A percentile compares a stretch with the other conserved stretches of the same genome.
These are phyloP conservation scores for Malus sieversii DNA, from an alignment of 306 rosid species.

Conservation along the genomic window DNA sequence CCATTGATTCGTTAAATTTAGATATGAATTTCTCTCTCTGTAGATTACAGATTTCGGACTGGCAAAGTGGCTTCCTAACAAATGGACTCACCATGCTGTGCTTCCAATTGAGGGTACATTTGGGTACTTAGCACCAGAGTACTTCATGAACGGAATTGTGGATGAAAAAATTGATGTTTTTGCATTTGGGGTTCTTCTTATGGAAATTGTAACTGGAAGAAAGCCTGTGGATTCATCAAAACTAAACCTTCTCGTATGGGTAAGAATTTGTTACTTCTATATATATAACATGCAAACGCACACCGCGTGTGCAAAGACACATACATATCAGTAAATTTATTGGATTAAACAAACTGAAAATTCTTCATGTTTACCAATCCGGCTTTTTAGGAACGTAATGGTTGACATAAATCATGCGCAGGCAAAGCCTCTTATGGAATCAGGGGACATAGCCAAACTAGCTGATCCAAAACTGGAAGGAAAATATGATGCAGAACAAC, in stretches of 20 bases:
- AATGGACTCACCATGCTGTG: slow-evolving; percentile 94
- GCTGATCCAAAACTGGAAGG: slow-evolving; percentile 70
- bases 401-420: background rate
- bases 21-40: background rate
- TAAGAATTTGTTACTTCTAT: slow-evolving; percentile 17
- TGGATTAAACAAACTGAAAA: background rate
- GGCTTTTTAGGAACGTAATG: too few species aligned
- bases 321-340: too few species aligned
- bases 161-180: slow-evolving; percentile 89
- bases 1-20: background rate
- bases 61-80: slow-evolving; percentile 99
- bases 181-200: slow-evolving; percentile 76
- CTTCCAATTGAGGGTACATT: slow-evolving; percentile 92
- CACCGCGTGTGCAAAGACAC: background rate
- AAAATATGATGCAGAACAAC: slow-evolving; percentile 51
- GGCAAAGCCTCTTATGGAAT: slow-evolving; percentile 83
- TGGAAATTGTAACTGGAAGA: slow-evolving; percentile 81
- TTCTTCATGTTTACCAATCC: background rate
- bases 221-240: slow-evolving; percentile 85
- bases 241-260: slow-evolving; percentile 86
- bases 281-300: background rate
- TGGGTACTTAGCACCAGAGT: slow-evolving; percentile 92
- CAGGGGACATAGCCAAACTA: slow-evolving; percentile 58
- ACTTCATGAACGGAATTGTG: slow-evolving; percentile 85
- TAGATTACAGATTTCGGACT: slow-evolving; percentile 92